A percentile compares a stretch with the other conserved stretches of the same genome.
Evolutionary conservation across 495 filamentous ascomycete species (phyloP).

Genomic region (Xylaria palmicola): DNA sequence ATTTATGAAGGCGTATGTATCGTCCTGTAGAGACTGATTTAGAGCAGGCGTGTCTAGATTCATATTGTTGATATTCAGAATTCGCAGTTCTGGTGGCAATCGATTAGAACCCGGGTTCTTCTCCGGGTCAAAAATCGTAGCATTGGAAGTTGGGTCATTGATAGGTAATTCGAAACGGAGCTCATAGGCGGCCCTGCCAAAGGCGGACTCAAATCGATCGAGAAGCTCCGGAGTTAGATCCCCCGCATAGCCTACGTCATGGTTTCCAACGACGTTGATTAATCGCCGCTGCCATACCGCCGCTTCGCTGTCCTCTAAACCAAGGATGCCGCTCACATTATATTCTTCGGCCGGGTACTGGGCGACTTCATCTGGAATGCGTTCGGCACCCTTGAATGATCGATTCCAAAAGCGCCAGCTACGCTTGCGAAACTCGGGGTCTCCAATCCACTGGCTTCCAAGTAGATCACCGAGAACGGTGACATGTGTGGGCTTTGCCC

Average conservation of each 20-base stretch:
- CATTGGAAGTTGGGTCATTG: slow-evolving; percentile 26
- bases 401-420: slow-evolving; percentile 76
- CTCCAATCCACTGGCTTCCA: slow-evolving; percentile 93
- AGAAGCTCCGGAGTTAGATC: slow-evolving; percentile 73
- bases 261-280: slow-evolving; percentile 90
- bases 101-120: slow-evolving; percentile 39
- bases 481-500: slow-evolving; percentile 80
- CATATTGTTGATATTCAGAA: slow-evolving; percentile 86
- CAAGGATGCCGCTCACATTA: slow-evolving; percentile 51
- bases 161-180: slow-evolving; percentile 65
- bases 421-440: slow-evolving; percentile 75
- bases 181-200: slow-evolving; percentile 87
- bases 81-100: slow-evolving; percentile 62
- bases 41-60: slow-evolving; percentile 83
- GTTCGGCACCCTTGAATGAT: slow-evolving; percentile 68
- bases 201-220: slow-evolving; percentile 74
- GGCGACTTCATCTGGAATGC: slow-evolving; percentile 63
- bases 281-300: slow-evolving; percentile 67
- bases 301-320: slow-evolving; percentile 40
- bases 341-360: slow-evolving; percentile 48
- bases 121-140: slow-evolving; percentile 35
- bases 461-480: slow-evolving; percentile 87
- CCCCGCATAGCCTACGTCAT: slow-evolving; percentile 94
- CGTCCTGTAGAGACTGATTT: slow-evolving; percentile 60
- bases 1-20: slow-evolving; percentile 78